Percentiles rank a stretch among this genome's conserved stretches.
phyloP scores from a whole-genome alignment of 345 rosid species.

The Brassica napus region Da-Ae NC_063444.1:45393501-45394000 shows the following conservation, averaged over 20 bases:
- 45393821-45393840: constrained; percentile 43
- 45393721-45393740: constrained; percentile 35
- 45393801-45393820: constrained; percentile 42
- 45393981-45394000: constrained; percentile 35
- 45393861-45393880: constrained; percentile 47
- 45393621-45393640: constrained; percentile 28
- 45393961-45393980: constrained; percentile 55
- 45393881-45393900: constrained; percentile 47
- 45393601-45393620: constrained; percentile 40
- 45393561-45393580: constrained; percentile 48
- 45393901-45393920: constrained; percentile 37
- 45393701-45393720: constrained; percentile 44
- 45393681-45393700: constrained; percentile 46
- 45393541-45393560: constrained; percentile 35
- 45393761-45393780: constrained; percentile 58
- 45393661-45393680: constrained; percentile 50
- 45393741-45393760: constrained; percentile 35
- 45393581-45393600: constrained; percentile 46
- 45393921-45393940: constrained; percentile 48
- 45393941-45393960: constrained; percentile 42
- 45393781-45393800: constrained; percentile 45
- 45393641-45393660: constrained; percentile 38
- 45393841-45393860: constrained; percentile 44
- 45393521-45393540: constrained; percentile 28
- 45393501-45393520: constrained; percentile 30